These are phyloP conservation scores for Artomyces pyxidatus DNA, from an alignment of 768 basidiomycete species.

Conservation along the genomic window DNA sequence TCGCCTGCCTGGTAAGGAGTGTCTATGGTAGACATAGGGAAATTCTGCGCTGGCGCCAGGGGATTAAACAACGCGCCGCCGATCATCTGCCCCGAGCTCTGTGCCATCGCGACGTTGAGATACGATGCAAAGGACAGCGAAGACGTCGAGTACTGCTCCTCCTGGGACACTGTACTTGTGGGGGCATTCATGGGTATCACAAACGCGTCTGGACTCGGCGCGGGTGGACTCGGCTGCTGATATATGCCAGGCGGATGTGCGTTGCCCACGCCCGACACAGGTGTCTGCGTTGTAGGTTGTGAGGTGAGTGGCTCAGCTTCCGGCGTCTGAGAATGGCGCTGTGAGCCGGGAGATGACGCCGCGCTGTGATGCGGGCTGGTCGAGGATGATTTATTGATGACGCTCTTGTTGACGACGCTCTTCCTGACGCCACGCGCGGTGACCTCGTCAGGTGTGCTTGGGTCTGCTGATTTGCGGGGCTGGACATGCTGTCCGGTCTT, in stretches of 20 bases:
- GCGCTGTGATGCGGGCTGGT: neutral
- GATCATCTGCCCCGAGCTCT: no score
- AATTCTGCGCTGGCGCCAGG: no score
- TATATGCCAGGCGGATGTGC: neutral
- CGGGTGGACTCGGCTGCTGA: neutral
- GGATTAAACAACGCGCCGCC: no score
- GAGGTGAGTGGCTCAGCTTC: neutral
- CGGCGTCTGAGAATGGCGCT: neutral
- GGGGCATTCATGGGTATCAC: neutral
- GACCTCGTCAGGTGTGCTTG: neutral
- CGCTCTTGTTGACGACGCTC: neutral
- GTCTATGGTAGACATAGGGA: no score
- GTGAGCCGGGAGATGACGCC: neutral
- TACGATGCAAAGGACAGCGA: no score
- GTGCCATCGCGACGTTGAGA: no score
- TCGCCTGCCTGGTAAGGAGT: no score
- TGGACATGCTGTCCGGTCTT: neutral
- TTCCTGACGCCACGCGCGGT: neutral
- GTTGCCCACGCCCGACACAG: neutral
- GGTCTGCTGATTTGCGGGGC: neutral
- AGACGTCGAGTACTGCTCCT: no score
- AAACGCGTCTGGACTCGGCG: neutral
- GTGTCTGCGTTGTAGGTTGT: neutral
- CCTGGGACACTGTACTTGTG: neutral
- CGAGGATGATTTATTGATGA: neutral